Base-by-base conservation (phyloP, 805 yeast genomes). In the Tetrapisispora pingtungensis region DNA sequence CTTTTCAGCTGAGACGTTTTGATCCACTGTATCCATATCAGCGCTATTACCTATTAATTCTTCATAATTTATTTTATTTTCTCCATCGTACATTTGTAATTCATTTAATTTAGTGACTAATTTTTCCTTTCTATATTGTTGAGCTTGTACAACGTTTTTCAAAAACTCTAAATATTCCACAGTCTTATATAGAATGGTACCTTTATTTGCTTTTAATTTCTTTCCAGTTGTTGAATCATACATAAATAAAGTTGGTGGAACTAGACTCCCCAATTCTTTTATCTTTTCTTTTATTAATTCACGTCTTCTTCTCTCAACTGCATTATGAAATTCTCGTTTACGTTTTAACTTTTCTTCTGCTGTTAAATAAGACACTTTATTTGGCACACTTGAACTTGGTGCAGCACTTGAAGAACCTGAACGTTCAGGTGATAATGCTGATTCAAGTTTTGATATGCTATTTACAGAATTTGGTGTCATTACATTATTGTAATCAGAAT, bases 271-370 rank as follows among this genome's bases (percentile, higher is more conserved):
- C 55, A 89, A 68, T 54, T 86, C 95, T 58, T 83, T 82, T 49
- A 89, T 88, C 55, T 85, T 79, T 56, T 84, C 94, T 60, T 89
- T 88, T 57, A 89, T 89, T 53, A 86, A 71, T 61, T 90, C 97
- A 49, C 97, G 73, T 58, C 97, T 74, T 53, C 96, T 73, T 55
- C 96, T 74, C 63, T 89, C 97, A 4, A 89, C 97, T 1, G 95
- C 96, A 59, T 89, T 89, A 62, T 89, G 97, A 49, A 87, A 81
- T 58, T 88, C 96, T 47, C 95, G 69, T 49, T 96, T 73, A 49
- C 95, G 73, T 48, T 78, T 75, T 43, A 84, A 61, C 57, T 83
- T 84, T 47, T 82, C 87, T 43, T 83, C 94, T 17, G 77, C 78
- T 4, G 74, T 62, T 33, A 73, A 37, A 45, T 31, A 33, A 14